Percentiles rank a stretch among this genome's conserved stretches.
Evolutionary conservation across 163 green algal species (phyloP).

Genomic region (Scenedesmus sp.): DNA sequence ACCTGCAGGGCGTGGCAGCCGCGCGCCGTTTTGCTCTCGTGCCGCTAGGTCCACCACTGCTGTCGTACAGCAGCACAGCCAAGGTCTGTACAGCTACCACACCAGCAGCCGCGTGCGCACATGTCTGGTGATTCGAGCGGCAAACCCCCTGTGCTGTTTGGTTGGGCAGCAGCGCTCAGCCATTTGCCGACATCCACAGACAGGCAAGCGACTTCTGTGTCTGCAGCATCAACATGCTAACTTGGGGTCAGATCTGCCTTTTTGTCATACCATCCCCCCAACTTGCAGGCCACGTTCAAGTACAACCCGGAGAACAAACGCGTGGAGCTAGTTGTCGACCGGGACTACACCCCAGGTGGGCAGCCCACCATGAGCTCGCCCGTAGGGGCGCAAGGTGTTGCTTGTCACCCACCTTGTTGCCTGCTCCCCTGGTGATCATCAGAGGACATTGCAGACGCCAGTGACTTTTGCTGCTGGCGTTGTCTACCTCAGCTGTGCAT

Average conservation of each 20-base stretch:
- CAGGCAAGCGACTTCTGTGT: too few species aligned
- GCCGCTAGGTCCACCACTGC: conserved; percentile 91
- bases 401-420: not conserved
- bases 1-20: conserved; percentile 91
- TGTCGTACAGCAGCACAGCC: conserved; percentile 87
- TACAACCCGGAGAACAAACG: conserved; percentile 68
- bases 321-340: conserved; percentile 86
- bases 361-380: not conserved
- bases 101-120: not conserved
- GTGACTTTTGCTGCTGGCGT: too few species aligned
- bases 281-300: conserved; percentile 81
- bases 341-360: conserved; percentile 62
- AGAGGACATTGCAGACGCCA: too few species aligned
- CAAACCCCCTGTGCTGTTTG: not conserved
- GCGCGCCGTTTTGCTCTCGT: conserved; percentile 94
- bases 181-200: not conserved
- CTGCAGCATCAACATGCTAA: not conserved
- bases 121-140: not conserved
- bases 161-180: not conserved
- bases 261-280: too few species aligned
- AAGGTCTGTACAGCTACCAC: conserved; percentile 63
- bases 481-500: not conserved
- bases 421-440: too few species aligned
- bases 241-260: too few species aligned
- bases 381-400: not conserved